These are phyloP conservation scores for Kingdonia uniflora DNA, from an alignment of 164 flowering plant genomes.

Conservation along the genomic window DNA sequence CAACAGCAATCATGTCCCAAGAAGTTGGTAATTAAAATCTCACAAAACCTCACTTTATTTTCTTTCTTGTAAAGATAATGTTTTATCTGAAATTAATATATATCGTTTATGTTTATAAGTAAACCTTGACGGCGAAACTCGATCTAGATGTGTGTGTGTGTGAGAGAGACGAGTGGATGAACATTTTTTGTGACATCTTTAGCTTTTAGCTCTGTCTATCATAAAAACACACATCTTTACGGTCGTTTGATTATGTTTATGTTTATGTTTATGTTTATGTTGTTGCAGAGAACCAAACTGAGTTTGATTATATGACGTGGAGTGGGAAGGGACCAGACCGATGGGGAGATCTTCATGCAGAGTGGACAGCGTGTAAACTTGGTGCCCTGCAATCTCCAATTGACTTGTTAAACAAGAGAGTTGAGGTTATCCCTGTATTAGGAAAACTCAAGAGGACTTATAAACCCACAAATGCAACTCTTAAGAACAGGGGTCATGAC, in stretches of 20 bases:
- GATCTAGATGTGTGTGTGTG: no score
- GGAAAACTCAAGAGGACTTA: slow-evolving; percentile 17
- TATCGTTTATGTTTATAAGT: no score
- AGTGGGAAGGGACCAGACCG: slow-evolving; percentile 27
- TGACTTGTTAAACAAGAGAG: slow-evolving; percentile 16
- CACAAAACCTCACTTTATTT: background rate
- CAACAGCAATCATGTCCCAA: slow-evolving; percentile 1
- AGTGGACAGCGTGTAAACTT: slow-evolving; percentile 30
- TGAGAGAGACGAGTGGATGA: no score
- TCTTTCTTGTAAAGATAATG: background rate
- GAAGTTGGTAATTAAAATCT: slow-evolving; percentile 6
- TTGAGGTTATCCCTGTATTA: slow-evolving; percentile 5
- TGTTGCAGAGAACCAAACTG: slow-evolving; percentile 25
- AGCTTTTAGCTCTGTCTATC: no score
- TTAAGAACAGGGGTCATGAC: slow-evolving; percentile 39
- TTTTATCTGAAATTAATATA: no score
- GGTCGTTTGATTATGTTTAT: no score
- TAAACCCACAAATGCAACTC: slow-evolving; percentile 20
- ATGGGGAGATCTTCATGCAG: slow-evolving; percentile 36
- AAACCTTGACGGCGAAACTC: no score
- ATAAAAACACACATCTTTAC: no score
- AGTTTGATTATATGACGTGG: slow-evolving; percentile 26
- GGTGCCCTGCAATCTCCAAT: slow-evolving; percentile 38
- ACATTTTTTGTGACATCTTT: no score
- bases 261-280: no score